Percentiles rank a stretch among this genome's conserved stretches.
Conservation (phyloP, 805 yeast species). For the Pichia pseudocactophila region DNA sequence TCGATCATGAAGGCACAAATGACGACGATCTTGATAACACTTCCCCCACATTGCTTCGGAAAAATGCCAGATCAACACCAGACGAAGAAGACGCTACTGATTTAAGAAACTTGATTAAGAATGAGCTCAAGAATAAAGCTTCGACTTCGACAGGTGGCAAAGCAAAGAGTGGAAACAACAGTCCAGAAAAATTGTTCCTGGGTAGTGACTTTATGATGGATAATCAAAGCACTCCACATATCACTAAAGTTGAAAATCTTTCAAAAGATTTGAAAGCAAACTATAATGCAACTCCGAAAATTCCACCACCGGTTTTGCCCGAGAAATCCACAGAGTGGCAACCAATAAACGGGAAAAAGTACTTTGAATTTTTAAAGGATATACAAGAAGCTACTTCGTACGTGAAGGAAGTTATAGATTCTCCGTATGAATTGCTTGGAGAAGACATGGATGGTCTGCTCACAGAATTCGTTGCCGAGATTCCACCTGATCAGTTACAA, state of each 20-base stretch:
- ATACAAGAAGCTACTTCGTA: slow-evolving; percentile 26
- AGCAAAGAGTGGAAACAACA: not conserved
- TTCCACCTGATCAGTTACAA: slow-evolving; percentile 61
- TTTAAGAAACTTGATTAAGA: not conserved
- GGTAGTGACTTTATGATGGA: slow-evolving; percentile 7
- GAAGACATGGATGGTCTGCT: slow-evolving; percentile 62
- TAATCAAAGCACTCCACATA: slow-evolving; percentile 15
- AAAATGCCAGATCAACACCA: not conserved
- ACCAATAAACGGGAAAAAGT: slow-evolving; percentile 23
- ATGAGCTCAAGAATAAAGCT: not conserved
- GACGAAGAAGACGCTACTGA: not conserved
- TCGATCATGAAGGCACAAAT: too few relatives aligned
- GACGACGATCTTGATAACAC: not conserved
- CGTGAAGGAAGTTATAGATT: slow-evolving; percentile 21
- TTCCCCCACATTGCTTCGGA: not conserved
- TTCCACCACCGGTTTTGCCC: not conserved
- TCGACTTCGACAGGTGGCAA: not conserved
- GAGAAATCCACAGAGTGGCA: slow-evolving; percentile 17
- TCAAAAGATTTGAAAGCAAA: not conserved
- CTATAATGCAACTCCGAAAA: not conserved
- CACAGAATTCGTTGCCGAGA: slow-evolving; percentile 52
- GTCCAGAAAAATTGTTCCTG: not conserved
- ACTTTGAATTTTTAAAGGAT: slow-evolving; percentile 23
- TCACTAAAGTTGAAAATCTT: not conserved
- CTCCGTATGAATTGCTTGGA: slow-evolving; percentile 32